Evolutionary conservation across 352 stramenopile species (phyloP).

Genomic region (Phytophthora megakarya): DNA sequence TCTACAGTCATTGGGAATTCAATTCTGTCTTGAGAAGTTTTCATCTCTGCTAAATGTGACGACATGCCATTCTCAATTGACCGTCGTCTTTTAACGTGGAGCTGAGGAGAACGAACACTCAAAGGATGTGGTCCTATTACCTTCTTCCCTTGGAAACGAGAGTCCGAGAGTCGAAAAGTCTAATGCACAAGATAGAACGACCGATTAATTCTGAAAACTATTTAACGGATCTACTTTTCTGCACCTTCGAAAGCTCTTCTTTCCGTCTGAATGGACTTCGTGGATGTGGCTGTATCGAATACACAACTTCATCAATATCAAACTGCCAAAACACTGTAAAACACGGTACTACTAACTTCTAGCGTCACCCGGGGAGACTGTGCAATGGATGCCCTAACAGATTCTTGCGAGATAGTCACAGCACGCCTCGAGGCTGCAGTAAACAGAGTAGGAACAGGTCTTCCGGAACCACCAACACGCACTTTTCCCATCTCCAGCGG

Average conservation of each 20-base stretch:
- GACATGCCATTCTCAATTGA: background rate
- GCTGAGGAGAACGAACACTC: conserved; percentile 26
- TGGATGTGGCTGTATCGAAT: conserved; percentile 33
- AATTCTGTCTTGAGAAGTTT: background rate
- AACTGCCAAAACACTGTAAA: background rate
- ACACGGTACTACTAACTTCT: conserved; percentile 20
- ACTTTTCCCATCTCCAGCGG: conserved; percentile 53
- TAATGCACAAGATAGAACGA: background rate
- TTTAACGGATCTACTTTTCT: background rate
- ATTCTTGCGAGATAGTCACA: conserved; percentile 6
- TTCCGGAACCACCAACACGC: conserved; percentile 54
- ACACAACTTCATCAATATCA: background rate
- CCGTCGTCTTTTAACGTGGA: background rate
- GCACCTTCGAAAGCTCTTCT: conserved; percentile 43
- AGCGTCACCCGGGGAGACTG: conserved; percentile 34
- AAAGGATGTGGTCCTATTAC: background rate
- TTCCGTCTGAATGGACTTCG: conserved; percentile 51
- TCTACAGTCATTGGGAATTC: conserved; percentile 1
- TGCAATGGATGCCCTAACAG: background rate
- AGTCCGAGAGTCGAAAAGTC: conserved; percentile 10
- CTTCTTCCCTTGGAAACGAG: conserved; percentile 28
- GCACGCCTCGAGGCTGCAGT: conserved; percentile 3
- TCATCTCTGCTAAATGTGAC: background rate
- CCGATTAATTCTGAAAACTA: no score
- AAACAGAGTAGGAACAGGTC: conserved; percentile 39